Evolutionary conservation across 2,329 filamentous ascomycete species (phyloP).

Genomic region (Verticillium nonalfalfae): DNA sequence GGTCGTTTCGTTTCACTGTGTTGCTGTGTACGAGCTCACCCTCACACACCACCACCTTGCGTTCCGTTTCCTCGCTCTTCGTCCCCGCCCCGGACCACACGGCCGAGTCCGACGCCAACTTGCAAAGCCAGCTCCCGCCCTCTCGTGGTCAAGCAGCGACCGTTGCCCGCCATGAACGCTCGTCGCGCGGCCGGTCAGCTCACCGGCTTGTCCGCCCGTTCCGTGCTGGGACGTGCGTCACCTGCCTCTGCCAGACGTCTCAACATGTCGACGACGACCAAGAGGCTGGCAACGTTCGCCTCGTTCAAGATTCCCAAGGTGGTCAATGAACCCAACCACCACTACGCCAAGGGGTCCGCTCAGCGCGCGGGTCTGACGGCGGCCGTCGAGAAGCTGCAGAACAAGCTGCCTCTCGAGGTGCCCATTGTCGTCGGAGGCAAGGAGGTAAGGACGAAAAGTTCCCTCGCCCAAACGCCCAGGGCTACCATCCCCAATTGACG

Average conservation of each 20-base stretch:
- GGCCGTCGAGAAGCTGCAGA: constrained; percentile 64
- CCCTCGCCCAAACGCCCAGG: neutral
- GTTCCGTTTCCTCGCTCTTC: constrained; percentile 5
- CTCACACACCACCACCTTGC: constrained; percentile 2
- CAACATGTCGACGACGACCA: constrained; percentile 19
- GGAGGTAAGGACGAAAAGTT: constrained; percentile 44
- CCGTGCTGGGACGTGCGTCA: neutral
- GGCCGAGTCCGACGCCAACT: too few relatives aligned
- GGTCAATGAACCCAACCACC: constrained; percentile 95
- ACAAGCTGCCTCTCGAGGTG: constrained; percentile 65
- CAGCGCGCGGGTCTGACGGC: constrained; percentile 71
- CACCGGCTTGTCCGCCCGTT: neutral
- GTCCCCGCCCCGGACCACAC: neutral
- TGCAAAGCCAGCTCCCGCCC: too few relatives aligned
- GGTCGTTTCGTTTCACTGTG: neutral
- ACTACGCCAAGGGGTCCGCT: constrained; percentile 77
- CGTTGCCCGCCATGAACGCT: constrained; percentile 4
- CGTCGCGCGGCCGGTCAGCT: constrained; percentile 7
- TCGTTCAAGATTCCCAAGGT: constrained; percentile 84
- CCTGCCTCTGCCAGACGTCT: neutral
- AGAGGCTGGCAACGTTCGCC: constrained; percentile 56
- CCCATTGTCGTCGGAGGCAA: constrained; percentile 81
- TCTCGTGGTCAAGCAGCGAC: neutral
- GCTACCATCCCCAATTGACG: neutral
- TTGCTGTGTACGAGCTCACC: neutral